Base-by-base conservation (phyloP, 805 yeast genomes). In the Saccharomycopsis sp. region DNA sequence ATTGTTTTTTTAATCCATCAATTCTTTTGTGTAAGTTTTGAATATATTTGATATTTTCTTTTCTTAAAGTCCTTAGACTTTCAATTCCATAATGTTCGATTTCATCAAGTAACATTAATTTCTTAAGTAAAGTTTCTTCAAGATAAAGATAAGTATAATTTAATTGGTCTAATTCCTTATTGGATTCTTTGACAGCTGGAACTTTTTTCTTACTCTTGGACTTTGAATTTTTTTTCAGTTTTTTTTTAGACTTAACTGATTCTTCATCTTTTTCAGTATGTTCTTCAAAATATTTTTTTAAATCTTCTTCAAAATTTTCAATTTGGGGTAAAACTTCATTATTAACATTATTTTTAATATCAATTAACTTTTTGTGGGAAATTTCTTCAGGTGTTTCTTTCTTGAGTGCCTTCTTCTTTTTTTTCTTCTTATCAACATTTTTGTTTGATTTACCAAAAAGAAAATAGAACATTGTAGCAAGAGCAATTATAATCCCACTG, bases 81-180 rank as follows among this genome's bases (percentile, higher is more conserved):
- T 61, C 70, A 51, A 67, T 70, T 8, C 61, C 65, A 21, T 65
- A 66, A 8, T 62, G 63, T 45, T 78, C 81, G 27, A 83, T 64
- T 2, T 72, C 76, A 51, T 83, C 94, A 40, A 83, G 61, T 46
- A 68, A 72, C 66, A 82, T 67, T 49, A 81, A 57, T 47, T 78
- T 66, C 53, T 80, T 79, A 55, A 82, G 62, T 32, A 82, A 59
- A 67, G 70, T 70, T 56, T 82, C 94, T 51, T 76, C 79, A 55
- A 65, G 75, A 54, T 66, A 81, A 21, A 40, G 21, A 20, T 44
- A 46, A 14, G 14, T 14, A 19, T 46, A 46, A 13, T 38, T 44
- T 18, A 40, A 28, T 10, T 36, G 14, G 12, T 37, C 43, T 28
- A 23, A 8, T 23, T 23, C 26, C 6, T 6, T 23, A 23, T 6